A percentile compares a stretch with the other conserved stretches of the same genome.
Conservation (phyloP, 2,329 filamentous ascomycete genomes). For the Acephala macrosclerotiorum region DNA sequence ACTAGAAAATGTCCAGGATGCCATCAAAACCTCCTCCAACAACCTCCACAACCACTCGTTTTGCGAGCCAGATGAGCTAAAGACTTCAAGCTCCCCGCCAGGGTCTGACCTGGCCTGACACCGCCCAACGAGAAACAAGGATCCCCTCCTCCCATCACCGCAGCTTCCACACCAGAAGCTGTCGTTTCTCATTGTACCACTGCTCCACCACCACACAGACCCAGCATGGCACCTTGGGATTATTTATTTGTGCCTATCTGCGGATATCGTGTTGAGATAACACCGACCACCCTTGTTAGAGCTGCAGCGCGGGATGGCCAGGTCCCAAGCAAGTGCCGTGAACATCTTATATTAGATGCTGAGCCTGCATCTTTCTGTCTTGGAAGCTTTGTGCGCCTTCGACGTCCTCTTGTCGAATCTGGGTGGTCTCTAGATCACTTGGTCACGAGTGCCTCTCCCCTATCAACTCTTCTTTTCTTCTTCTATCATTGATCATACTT, state of each 20-base stretch:
- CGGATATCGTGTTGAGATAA: constrained; percentile 25
- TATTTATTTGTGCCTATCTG: constrained; percentile 28
- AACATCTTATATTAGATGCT: constrained; percentile 35
- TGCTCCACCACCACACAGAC: constrained; percentile 27
- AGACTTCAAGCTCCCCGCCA: constrained; percentile 1
- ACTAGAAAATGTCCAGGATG: neutral
- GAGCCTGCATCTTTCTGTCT: constrained; percentile 32
- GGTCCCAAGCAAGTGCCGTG: constrained; percentile 27
- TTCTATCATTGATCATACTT: constrained; percentile 31
- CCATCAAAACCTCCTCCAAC: neutral
- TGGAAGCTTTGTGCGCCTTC: constrained; percentile 30
- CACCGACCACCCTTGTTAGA: constrained; percentile 20
- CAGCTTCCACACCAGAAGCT: constrained; percentile 22
- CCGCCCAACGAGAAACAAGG: constrained; percentile 16
- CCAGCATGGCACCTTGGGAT: constrained; percentile 28
- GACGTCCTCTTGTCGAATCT: constrained; percentile 29
- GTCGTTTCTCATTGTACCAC: constrained; percentile 18
- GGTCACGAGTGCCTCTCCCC: constrained; percentile 24
- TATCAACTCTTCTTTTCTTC: constrained; percentile 29
- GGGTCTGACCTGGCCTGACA: constrained; percentile 16
- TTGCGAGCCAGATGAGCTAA: constrained; percentile 12
- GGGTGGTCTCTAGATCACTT: constrained; percentile 38
- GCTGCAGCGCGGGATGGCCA: constrained; percentile 35
- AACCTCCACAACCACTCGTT: constrained; percentile 8
- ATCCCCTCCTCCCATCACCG: constrained; percentile 14